Evolutionary conservation across 75 land plant species (phyloP).

Genomic region (Pinus albicaulis): DNA sequence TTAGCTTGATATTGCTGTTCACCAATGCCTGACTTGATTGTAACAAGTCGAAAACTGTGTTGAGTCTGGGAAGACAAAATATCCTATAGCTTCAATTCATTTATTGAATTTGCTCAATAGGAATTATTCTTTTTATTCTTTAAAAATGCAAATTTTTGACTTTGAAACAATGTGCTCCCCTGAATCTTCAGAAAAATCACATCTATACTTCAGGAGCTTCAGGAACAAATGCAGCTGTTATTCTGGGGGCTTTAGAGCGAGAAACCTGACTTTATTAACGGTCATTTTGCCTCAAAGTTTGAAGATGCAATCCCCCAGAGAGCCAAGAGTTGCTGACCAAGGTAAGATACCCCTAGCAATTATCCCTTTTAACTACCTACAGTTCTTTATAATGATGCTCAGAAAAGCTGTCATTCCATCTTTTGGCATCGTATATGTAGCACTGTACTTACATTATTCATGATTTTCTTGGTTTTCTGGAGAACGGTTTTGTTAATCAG

Average conservation of each 20-base stretch:
- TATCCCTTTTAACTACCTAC: not conserved
- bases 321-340: conserved; percentile 93
- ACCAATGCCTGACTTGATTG: not conserved
- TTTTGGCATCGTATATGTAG: conserved; percentile 1
- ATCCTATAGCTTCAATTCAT: not conserved
- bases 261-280: conserved; percentile 87
- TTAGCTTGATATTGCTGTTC: not conserved
- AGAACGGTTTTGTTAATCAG: too few relatives aligned
- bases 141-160: not conserved
- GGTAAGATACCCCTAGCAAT: conserved; percentile 11
- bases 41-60: not conserved
- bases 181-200: conserved; percentile 85
- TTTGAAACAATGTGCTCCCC: conserved; percentile 6
- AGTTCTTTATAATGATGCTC: not conserved
- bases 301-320: conserved; percentile 94
- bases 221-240: conserved; percentile 99
- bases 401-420: not conserved
- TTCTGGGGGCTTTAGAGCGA: conserved; percentile 98
- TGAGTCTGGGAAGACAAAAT: conserved; percentile 1
- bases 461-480: too few relatives aligned
- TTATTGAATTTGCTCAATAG: not conserved
- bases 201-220: conserved; percentile 97
- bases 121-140: not conserved
- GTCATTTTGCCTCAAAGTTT: conserved; percentile 95
- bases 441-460: not conserved